Percentiles rank a stretch among this genome's conserved stretches.
These are phyloP conservation scores for Hymenoscyphus repandus DNA, from an alignment of 2,329 filamentous ascomycete genomes.

Conservation along the genomic window DNA sequence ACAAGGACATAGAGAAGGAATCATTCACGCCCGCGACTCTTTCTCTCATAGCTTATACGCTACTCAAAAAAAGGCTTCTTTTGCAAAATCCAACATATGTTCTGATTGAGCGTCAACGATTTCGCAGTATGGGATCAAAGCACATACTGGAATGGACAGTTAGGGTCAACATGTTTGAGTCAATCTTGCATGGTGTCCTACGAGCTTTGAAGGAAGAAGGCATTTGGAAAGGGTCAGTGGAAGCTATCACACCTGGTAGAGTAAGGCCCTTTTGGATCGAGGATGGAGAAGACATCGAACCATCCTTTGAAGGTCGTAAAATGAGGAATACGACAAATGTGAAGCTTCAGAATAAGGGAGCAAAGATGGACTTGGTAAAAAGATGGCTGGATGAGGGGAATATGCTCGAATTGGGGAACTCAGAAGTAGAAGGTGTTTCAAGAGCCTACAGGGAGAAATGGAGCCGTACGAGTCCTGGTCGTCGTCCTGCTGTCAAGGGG, in stretches of 20 bases:
- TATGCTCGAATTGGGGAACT: constrained; percentile 29
- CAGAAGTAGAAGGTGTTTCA: constrained; percentile 34
- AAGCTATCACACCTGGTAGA: constrained; percentile 47
- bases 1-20: constrained; percentile 31
- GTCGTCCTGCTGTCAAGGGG: constrained; percentile 24
- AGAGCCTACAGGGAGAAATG: constrained; percentile 33
- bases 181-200: constrained; percentile 71
- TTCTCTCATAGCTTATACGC: constrained; percentile 48
- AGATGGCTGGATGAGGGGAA: constrained; percentile 41
- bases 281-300: constrained; percentile 20
- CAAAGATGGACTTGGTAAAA: constrained; percentile 59
- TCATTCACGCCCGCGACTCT: constrained; percentile 49
- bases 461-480: constrained; percentile 20
- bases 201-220: constrained; percentile 46
- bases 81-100: constrained; percentile 58
- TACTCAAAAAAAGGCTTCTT: constrained; percentile 43
- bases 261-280: constrained; percentile 53
- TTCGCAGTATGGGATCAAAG: constrained; percentile 56
- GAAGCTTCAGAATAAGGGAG: constrained; percentile 43
- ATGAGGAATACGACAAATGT: constrained; percentile 37
- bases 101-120: constrained; percentile 60
- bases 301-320: constrained; percentile 24
- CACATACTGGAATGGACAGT: constrained; percentile 78
- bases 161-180: constrained; percentile 75
- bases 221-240: constrained; percentile 39